Evolutionary conservation across 2,329 filamentous ascomycete species (phyloP).

Genomic region (Cordyceps farinosa): DNA sequence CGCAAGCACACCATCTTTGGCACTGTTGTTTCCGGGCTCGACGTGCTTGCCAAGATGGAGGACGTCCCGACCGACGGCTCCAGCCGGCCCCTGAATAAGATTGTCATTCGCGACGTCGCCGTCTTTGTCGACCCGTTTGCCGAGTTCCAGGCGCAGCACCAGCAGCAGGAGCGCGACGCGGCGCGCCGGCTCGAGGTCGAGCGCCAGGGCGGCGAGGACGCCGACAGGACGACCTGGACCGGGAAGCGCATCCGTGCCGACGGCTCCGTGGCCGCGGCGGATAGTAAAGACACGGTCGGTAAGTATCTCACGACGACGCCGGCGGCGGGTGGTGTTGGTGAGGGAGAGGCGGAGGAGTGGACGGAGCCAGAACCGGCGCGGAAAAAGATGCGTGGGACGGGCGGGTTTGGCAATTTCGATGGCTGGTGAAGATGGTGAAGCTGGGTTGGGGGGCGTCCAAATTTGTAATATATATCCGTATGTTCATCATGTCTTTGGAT

Average conservation of each 20-base stretch:
- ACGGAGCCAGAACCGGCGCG: constrained; percentile 64
- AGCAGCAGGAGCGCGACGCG: constrained; percentile 57
- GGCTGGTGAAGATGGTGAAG: constrained; percentile 57
- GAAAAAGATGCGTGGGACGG: constrained; percentile 71
- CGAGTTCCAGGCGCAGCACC: constrained; percentile 78
- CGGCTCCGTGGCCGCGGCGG: constrained; percentile 51
- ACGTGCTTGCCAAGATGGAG: constrained; percentile 73
- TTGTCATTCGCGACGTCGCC: constrained; percentile 76
- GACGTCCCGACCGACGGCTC: constrained; percentile 69
- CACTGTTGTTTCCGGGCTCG: constrained; percentile 71
- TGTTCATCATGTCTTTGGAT: too few species aligned
- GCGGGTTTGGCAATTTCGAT: constrained; percentile 94
- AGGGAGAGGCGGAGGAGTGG: constrained; percentile 56
- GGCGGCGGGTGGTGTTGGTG: constrained; percentile 38
- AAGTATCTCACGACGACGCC: constrained; percentile 70
- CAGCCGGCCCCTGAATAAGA: constrained; percentile 72
- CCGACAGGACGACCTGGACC: constrained; percentile 92
- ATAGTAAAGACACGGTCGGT: constrained; percentile 53
- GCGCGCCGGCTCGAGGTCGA: constrained; percentile 59
- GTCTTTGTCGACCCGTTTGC: constrained; percentile 94
- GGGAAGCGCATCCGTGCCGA: constrained; percentile 79
- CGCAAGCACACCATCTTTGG: constrained; percentile 97
- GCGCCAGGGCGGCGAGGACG: constrained; percentile 69
- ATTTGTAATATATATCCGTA: too few species aligned
- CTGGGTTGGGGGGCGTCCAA: too few species aligned